Base-by-base conservation (phyloP, 805 yeast genomes). In the Hanseniaspora clermontiae region DNA sequence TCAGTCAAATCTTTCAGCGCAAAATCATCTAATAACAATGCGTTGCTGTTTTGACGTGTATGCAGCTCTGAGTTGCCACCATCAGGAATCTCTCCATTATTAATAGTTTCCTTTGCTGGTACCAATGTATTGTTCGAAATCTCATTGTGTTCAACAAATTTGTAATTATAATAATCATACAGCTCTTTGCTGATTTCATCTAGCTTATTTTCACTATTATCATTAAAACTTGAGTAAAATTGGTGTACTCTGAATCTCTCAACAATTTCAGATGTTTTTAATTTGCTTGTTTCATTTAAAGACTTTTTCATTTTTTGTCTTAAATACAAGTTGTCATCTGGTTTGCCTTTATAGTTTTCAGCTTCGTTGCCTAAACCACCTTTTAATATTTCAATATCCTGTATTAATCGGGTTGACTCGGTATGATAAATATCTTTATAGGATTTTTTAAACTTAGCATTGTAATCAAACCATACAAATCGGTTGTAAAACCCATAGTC, bases 71-170 rank as follows among this genome's bases (percentile, higher is more conserved):
- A 11, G 10, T 9, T 20, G 45, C 20, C 20, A 1, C 15, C n/a
- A 6, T 20, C 45, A 65, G 2, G 61, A 19, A 5, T 70, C 65
- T 48, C 65, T 62, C 47, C 68, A 61, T 51, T 69, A 58, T 32
- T 59, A 60, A 47, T 62, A 61, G 39, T 68, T 70, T 5, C 57
- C 62, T 27, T 62, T 65, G 48, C 66, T 59, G 5, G 62, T 27
- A 50, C 49, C 47, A 60, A 67, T 54, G 48, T 57, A 20, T 40
- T 40, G 19, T 40, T 20, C 12, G 45, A 10, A 10, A 40, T 42
- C 32, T 60, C 55, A 53, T 56, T 38, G 58, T 59, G 58, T 45
- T 60, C 54, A 14, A 55, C 59, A 43, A 59, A 57, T 52, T 59
- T 59, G 49, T 61, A 59, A 29, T 62, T 62, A 39, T 63, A 66